phyloP scores from a whole-genome alignment of 768 basidiomycete species.

The Tylopilus intermedius region DNA sequence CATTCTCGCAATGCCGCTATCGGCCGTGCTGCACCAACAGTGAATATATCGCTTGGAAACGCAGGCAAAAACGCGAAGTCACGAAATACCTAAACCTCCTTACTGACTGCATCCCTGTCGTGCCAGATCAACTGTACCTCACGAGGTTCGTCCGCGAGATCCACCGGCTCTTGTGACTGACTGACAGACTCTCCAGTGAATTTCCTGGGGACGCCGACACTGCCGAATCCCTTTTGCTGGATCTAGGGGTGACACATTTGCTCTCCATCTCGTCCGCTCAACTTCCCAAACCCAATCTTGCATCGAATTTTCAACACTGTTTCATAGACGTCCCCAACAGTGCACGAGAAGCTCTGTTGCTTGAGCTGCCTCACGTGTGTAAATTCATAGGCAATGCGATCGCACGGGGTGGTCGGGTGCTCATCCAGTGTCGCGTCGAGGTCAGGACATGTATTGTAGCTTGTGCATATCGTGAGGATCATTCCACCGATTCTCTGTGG shows the following conservation, averaged over 20 bases:
- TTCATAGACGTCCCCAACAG: constrained; percentile 41
- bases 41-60: constrained; percentile 56
- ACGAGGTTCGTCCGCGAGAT: constrained; percentile 37
- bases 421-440: constrained; percentile 53
- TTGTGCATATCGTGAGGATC: constrained; percentile 47
- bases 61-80: constrained; percentile 49
- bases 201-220: constrained; percentile 52
- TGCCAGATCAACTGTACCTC: constrained; percentile 47
- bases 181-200: constrained; percentile 35
- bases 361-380: constrained; percentile 44
- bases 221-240: constrained; percentile 45
- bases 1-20: constrained; percentile 49
- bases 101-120: constrained; percentile 47
- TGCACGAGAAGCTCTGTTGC: constrained; percentile 38
- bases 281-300: constrained; percentile 30
- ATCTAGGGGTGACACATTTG: constrained; percentile 50
- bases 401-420: constrained; percentile 39
- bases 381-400: constrained; percentile 43
- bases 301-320: constrained; percentile 32
- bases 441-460: constrained; percentile 48
- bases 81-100: constrained; percentile 48
- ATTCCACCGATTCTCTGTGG: not conserved
- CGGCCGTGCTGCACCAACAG: constrained; percentile 38
- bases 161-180: not conserved
- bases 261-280: constrained; percentile 53